Evolutionary conservation across 192 early-diverging fungal genomes (phyloP).

Genomic region (Neocallimastix lanati): DNA sequence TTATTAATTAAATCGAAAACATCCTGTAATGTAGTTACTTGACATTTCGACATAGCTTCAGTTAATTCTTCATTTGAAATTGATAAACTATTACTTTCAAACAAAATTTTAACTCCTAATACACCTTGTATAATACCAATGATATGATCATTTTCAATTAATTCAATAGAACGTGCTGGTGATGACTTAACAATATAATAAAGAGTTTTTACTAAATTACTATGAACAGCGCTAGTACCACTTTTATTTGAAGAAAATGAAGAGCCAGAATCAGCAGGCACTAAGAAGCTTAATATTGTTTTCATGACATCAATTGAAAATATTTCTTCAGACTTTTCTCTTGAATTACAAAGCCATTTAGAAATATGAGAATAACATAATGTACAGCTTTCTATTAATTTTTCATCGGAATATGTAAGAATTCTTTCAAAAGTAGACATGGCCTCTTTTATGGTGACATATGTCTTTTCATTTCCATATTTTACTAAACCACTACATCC

Average conservation of each 20-base stretch:
- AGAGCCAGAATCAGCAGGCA: neutral
- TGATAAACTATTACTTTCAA: neutral
- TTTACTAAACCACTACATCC: conserved; percentile 25
- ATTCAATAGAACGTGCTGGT: conserved; percentile 15
- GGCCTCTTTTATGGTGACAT: conserved; percentile 26
- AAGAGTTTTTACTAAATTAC: conserved; percentile 20
- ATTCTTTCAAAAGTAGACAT: conserved; percentile 52
- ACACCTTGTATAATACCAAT: conserved; percentile 2
- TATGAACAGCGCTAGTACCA: conserved; percentile 2
- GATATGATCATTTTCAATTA: conserved; percentile 2
- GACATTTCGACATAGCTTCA: neutral
- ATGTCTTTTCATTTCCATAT: conserved; percentile 2
- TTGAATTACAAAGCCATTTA: conserved; percentile 31
- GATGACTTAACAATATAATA: conserved; percentile 17
- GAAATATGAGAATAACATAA: conserved; percentile 40
- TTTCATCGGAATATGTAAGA: conserved; percentile 49
- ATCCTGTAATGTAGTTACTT: neutral
- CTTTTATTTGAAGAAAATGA: neutral
- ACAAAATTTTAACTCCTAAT: neutral
- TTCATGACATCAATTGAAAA: neutral
- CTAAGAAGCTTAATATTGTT: neutral
- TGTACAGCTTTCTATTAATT: conserved; percentile 51
- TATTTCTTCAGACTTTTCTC: conserved; percentile 25
- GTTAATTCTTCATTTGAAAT: neutral
- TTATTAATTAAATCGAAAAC: neutral